These are phyloP conservation scores for Citrullus colocynthis DNA, from an alignment of 306 rosid species.

Conservation along the genomic window DNA sequence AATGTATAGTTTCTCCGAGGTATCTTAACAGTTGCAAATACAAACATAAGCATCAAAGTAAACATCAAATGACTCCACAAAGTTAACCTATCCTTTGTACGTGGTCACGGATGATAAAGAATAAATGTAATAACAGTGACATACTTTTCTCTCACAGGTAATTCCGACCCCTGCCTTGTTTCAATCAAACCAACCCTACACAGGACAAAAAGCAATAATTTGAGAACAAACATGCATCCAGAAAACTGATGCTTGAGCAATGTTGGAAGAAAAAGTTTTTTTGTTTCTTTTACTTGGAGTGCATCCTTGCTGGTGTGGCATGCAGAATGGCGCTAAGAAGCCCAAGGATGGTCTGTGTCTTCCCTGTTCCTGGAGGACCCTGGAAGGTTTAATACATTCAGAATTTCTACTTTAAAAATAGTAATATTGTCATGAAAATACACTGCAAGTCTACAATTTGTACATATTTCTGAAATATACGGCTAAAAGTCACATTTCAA, in stretches of 20 bases:
- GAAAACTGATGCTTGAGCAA: background rate
- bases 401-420: background rate
- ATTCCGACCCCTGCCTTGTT: conserved; percentile 46
- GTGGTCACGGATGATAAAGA: conserved; percentile 6
- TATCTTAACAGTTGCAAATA: background rate
- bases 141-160: conserved; percentile 53
- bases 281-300: conserved; percentile 44
- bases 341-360: conserved; percentile 91
- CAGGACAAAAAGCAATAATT: background rate
- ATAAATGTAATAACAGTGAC: conserved; percentile 13
- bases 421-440: background rate
- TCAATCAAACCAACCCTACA: conserved; percentile 37
- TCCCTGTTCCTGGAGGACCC: conserved; percentile 99
- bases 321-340: conserved; percentile 87
- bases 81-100: background rate
- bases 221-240: background rate
- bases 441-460: background rate
- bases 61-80: background rate
- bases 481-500: background rate
- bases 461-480: background rate
- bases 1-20: background rate
- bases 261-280: background rate
- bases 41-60: background rate
- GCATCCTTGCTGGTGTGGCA: conserved; percentile 77
- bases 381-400: conserved; percentile 32